Evolutionary conservation across 371 early-diverging fungal genomes (phyloP), one percentile per base, ranked within the genome.

Genomic region (Syncephalastrum sp.): DNA sequence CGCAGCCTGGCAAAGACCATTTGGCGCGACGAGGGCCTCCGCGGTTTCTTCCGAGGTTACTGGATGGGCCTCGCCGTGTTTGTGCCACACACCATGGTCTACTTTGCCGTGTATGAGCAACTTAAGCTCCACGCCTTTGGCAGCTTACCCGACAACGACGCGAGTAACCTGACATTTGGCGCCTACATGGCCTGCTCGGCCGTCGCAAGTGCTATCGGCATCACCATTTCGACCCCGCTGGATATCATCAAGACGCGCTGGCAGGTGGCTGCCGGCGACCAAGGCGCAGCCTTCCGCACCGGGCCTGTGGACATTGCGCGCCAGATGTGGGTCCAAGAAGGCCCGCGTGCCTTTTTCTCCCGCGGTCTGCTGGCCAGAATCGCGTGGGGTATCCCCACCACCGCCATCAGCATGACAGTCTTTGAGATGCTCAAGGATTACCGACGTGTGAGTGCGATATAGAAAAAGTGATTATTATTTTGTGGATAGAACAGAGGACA

Each of bases 191-290:
- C 73, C 5, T 86, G 84, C 60, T 82, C 91, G 3, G 77, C 72
- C 4, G 46, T 82, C 0, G 77, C 91, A 1, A 85, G 88, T 16
- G 74, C 84, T 0, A 54, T 87, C 2, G 86, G 88, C 14, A 66
- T 70, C 16, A 38, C 78, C 1, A 38, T 90, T 0, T 85, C 88
- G 2, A 92, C 91, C 29, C 79, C 84, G 1, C 64, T 89, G 2
- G 94, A 94, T 62, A 83, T 91, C n/a, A 81, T 92, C 43, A 91
- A 91, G 61, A 94, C 94, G 24, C 79, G 92, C 5, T 86, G 88
- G 79, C 94, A 94, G 59, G 75, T 87, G 14, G 79, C 83, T 3
- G 69, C 67, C 2, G 62, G 69, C 16, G 72, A 79, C 13, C 65
- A 73, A 43, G 73, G 74, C 16, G 51, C 58, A 24, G 44, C 47